These are phyloP conservation scores for Ganoderma boninense DNA, from an alignment of 1,284 basidiomycete genomes.

Conservation along the genomic window DNA sequence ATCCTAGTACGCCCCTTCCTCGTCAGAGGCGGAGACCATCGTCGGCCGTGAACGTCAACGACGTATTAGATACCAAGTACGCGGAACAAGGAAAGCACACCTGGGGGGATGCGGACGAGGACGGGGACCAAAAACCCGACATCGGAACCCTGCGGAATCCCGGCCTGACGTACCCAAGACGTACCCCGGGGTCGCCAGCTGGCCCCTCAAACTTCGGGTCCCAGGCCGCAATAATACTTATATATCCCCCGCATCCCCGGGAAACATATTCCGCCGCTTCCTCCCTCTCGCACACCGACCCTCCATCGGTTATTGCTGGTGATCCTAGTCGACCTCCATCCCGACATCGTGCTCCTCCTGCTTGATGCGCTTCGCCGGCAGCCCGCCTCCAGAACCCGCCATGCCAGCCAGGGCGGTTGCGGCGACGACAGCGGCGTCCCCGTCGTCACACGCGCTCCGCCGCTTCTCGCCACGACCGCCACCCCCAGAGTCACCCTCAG, in stretches of 20 bases:
- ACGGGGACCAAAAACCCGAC: background rate
- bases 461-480: constrained; percentile 31
- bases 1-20: background rate
- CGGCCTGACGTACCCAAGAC: background rate
- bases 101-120: background rate
- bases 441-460: constrained; percentile 31
- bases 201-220: background rate
- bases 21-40: background rate
- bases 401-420: constrained; percentile 37
- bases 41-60: background rate
- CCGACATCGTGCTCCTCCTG: constrained; percentile 33
- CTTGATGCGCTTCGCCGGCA: constrained; percentile 32
- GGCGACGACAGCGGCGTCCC: constrained; percentile 30
- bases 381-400: constrained; percentile 26
- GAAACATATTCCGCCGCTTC: background rate
- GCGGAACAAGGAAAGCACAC: background rate
- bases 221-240: background rate
- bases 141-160: constrained; percentile 1
- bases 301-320: background rate
- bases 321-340: constrained; percentile 33
- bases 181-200: background rate
- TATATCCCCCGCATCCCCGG: constrained; percentile 1
- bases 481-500: constrained; percentile 34
- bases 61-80: background rate
- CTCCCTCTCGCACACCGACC: background rate